Evolutionary conservation across 805 yeast species (phyloP).

Genomic region (Clavispora phyllophila): DNA sequence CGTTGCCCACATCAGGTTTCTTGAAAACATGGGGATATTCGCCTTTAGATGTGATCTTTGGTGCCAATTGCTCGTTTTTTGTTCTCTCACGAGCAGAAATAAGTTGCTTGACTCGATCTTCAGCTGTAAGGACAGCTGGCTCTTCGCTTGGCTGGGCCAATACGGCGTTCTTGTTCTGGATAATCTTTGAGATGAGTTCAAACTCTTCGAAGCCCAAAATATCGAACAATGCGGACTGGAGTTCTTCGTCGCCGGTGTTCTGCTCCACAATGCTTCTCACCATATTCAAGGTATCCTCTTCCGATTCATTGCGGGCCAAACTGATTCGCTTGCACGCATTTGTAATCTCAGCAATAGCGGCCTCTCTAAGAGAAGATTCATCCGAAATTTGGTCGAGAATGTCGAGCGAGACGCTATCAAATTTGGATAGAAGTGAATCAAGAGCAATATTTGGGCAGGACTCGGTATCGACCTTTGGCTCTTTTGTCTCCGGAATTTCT

Average conservation of each 20-base stretch:
- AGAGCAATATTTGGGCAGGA: constrained; percentile 21
- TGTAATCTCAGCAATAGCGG: constrained; percentile 19
- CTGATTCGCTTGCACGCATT: constrained; percentile 31
- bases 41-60: constrained; percentile 23
- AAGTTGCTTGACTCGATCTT: constrained; percentile 51
- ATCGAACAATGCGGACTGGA: constrained; percentile 73
- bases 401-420: constrained; percentile 34
- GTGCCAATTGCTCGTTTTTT: constrained; percentile 44
- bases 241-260: constrained; percentile 46
- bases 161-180: constrained; percentile 39
- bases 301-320: constrained; percentile 26
- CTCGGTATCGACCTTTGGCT: constrained; percentile 38
- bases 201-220: constrained; percentile 81
- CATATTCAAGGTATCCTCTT: constrained; percentile 24
- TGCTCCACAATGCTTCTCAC: constrained; percentile 29
- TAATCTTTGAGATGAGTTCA: constrained; percentile 64
- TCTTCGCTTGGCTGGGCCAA: constrained; percentile 1
- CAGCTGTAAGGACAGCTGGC: constrained; percentile 41
- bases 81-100: constrained; percentile 45
- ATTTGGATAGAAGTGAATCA: constrained; percentile 31
- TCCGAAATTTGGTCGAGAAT: constrained; percentile 16
- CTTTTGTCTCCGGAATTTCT: constrained; percentile 20
- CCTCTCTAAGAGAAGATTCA: constrained; percentile 15
- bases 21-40: constrained; percentile 84
- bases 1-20: constrained; percentile 52